phyloP scores from a whole-genome alignment of 257 asterid species.

The Nicotiana benthamiana region DNA sequence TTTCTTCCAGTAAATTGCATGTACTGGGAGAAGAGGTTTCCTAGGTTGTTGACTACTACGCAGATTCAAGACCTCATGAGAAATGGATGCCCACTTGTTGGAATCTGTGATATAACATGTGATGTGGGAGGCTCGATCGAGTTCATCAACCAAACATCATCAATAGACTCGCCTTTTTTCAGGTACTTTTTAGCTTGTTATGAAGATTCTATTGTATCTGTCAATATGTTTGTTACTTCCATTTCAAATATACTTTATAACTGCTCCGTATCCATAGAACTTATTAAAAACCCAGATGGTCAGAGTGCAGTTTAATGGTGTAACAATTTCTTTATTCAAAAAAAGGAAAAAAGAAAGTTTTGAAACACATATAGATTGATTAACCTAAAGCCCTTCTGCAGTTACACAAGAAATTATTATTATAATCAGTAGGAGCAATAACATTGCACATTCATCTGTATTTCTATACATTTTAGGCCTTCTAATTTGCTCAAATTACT shows the following conservation, averaged over 20 bases:
- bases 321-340: neutral
- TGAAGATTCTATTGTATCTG: neutral
- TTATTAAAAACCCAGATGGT: neutral
- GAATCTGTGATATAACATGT: conserved; percentile 86
- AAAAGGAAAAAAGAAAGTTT: neutral
- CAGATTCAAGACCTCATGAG: conserved; percentile 66
- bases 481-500: neutral
- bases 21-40: conserved; percentile 96
- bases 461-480: neutral
- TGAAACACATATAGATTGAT: neutral
- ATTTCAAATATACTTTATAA: neutral
- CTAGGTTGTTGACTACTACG: conserved; percentile 54
- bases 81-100: conserved; percentile 72
- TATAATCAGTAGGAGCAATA: neutral
- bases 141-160: conserved; percentile 64
- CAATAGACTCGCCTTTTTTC: conserved; percentile 86
- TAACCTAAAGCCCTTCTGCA: neutral
- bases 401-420: neutral
- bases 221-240: neutral
- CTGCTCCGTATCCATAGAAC: neutral
- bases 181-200: conserved; percentile 36
- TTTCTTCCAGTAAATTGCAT: conserved; percentile 70
- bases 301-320: neutral
- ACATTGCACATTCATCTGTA: neutral
- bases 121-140: conserved; percentile 88